A percentile compares a stretch with the other conserved stretches of the same genome.
These are phyloP conservation scores for Chrysosporium queenslandicum DNA, from an alignment of 2,329 filamentous ascomycete species.

Conservation along the genomic window DNA sequence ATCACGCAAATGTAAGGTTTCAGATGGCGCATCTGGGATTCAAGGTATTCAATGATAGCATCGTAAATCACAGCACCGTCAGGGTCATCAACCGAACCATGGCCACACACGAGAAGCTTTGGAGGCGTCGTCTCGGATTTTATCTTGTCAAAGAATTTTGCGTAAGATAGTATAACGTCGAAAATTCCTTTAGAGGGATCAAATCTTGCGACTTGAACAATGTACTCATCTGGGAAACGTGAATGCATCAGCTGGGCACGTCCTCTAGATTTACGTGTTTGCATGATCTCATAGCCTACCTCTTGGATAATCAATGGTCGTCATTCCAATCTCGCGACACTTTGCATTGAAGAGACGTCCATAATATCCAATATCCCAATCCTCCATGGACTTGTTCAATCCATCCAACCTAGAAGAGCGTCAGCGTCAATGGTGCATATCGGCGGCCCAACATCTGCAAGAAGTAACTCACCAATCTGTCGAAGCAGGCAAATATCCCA, in stretches of 20 bases:
- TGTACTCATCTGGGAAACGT: slow-evolving; percentile 51
- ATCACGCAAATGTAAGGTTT: slow-evolving; percentile 60
- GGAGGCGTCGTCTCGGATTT: slow-evolving; percentile 48
- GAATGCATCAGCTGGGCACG: slow-evolving; percentile 16
- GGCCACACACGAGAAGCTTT: slow-evolving; percentile 65
- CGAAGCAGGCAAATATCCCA: slow-evolving; percentile 67
- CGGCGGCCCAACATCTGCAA: neutral
- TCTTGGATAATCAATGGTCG: slow-evolving; percentile 32
- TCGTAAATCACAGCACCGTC: slow-evolving; percentile 65
- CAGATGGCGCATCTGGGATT: slow-evolving; percentile 53
- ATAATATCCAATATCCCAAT: slow-evolving; percentile 64
- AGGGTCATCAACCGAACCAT: slow-evolving; percentile 71
- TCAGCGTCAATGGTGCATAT: neutral
- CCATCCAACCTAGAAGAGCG: slow-evolving; percentile 54
- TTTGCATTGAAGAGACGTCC: slow-evolving; percentile 60
- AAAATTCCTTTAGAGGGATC: slow-evolving; percentile 76
- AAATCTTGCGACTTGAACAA: slow-evolving; percentile 71
- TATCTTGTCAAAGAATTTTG: slow-evolving; percentile 56
- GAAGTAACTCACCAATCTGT: slow-evolving; percentile 56
- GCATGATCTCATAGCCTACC: slow-evolving; percentile 44
- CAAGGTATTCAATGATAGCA: slow-evolving; percentile 57
- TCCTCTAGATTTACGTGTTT: slow-evolving; percentile 22
- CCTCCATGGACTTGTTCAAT: slow-evolving; percentile 62
- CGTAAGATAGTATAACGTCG: slow-evolving; percentile 65
- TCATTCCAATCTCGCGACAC: slow-evolving; percentile 47